Conservation (phyloP, 352 stramenopile species). For the Phytopythium vexans region DNA sequence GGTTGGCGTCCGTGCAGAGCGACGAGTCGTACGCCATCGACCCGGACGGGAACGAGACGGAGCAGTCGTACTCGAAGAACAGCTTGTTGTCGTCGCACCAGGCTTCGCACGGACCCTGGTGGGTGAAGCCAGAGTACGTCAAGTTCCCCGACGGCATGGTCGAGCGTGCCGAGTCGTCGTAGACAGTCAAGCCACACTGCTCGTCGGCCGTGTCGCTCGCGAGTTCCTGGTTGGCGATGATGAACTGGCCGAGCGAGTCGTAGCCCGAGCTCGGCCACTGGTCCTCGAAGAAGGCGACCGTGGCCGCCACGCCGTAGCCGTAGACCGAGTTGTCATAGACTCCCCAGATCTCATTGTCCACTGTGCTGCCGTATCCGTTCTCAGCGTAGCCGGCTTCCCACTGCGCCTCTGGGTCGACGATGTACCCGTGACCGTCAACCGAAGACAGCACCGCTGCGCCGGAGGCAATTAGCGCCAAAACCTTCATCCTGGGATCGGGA, state of each 20-base stretch:
- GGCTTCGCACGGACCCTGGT: slow-evolving; percentile 53
- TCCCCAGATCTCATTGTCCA: slow-evolving; percentile 37
- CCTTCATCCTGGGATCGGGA: not conserved
- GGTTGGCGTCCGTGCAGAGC: slow-evolving; percentile 41
- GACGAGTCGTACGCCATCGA: slow-evolving; percentile 39
- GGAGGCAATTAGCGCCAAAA: slow-evolving; percentile 16
- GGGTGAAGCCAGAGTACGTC: slow-evolving; percentile 50
- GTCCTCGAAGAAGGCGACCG: slow-evolving; percentile 29
- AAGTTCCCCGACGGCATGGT: slow-evolving; percentile 33
- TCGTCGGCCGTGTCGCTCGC: slow-evolving; percentile 24
- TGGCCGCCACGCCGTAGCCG: slow-evolving; percentile 32
- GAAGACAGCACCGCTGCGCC: slow-evolving; percentile 14
- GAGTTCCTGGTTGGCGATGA: slow-evolving; percentile 40
- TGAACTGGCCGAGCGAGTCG: slow-evolving; percentile 35
- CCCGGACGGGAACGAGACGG: slow-evolving; percentile 30
- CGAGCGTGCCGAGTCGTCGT: slow-evolving; percentile 29
- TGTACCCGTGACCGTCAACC: slow-evolving; percentile 30
- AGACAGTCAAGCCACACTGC: slow-evolving; percentile 35
- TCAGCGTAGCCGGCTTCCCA: slow-evolving; percentile 34
- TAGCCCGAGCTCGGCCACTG: slow-evolving; percentile 29
- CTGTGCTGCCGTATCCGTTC: slow-evolving; percentile 44
- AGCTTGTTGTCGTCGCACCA: slow-evolving; percentile 61
- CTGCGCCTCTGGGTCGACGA: slow-evolving; percentile 34
- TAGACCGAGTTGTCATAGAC: slow-evolving; percentile 28
- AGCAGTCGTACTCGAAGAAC: slow-evolving; percentile 44